phyloP scores from a whole-genome alignment of 2,329 filamentous ascomycete genomes.

The Lachnellula willkommii region DNA sequence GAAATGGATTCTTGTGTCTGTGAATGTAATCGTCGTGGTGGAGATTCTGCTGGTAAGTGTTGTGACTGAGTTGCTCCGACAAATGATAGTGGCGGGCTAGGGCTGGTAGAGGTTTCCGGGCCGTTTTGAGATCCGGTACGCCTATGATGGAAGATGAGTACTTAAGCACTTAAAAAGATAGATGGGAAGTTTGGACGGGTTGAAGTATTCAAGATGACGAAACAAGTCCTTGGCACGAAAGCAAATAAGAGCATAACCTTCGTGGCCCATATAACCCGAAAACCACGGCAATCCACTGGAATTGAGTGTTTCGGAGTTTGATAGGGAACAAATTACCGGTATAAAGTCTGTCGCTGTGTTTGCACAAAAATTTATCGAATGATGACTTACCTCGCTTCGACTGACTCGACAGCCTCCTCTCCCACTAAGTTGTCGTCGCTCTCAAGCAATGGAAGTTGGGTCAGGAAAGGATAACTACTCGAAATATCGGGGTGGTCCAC shows the following conservation, averaged over 20 bases:
- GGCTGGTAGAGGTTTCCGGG: background rate
- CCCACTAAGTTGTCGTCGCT: background rate
- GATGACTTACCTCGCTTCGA: background rate
- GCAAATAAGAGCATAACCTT: no score
- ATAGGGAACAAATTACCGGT: no score
- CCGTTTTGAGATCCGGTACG: background rate
- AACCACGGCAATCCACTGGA: no score
- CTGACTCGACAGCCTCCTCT: background rate
- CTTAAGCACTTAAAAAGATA: background rate
- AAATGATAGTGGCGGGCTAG: background rate
- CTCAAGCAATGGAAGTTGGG: background rate
- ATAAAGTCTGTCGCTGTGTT: background rate
- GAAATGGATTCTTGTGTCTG: background rate
- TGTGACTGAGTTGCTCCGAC: background rate
- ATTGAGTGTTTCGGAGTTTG: no score
- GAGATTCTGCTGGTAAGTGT: background rate
- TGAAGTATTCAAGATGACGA: no score
- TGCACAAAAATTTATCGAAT: background rate
- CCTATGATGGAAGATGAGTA: background rate
- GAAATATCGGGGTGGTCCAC: background rate
- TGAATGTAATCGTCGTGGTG: background rate
- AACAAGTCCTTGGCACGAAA: no score
- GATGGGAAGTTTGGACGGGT: background rate
- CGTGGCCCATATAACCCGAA: no score
- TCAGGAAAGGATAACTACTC: conserved; percentile 5